Base-by-base conservation (phyloP, 2,329 filamentous ascomycete species). In the Trichophaea hybrida region DNA sequence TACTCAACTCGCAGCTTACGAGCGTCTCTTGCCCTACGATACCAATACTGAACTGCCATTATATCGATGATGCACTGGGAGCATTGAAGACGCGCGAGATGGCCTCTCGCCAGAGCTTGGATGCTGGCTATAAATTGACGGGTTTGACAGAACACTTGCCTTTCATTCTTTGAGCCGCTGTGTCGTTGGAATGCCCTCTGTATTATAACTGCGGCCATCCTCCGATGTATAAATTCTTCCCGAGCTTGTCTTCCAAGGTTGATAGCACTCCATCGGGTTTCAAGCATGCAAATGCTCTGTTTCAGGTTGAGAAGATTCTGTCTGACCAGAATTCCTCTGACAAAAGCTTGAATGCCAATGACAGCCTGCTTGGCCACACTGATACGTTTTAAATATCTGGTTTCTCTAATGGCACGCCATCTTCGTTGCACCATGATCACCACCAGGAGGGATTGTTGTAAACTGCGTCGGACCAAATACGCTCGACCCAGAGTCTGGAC, bases 321-420 rank as follows among this genome's bases (percentile, higher is more conserved):
- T 52, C 74, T 68, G 24, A 71, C 69, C 37, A 68, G 64, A 71
- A 74, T 74, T 0, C 72, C 75, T 44, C 74, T 68, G 2, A 72
- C 73, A 63, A 74, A n/a, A 31, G 69, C 69, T 69, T 78, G 76
- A 54, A 78, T 74, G 7, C 58, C 61, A 44, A 67, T 44, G 0
- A 76, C 69, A 65, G 74, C 72, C 12, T 60, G 63, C 35, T 49
- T 55, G 5, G 64, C 61, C 37, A 56, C 55, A 10, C 53, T 59
- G n/a, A 65, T 63, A 33, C 63, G 59, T 15, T 57, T 48, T 24
- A 56, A 59, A 33, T 58, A 66, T 55, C 58, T 55, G 37, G 32
- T 32, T 46, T 66, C 64, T 32, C 63, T 57, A 10, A 60, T 59
- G 3, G 54, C 15, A 32, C 63, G 59, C 64, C 64, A 66, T 33